Evolutionary conservation across 495 filamentous ascomycete genomes (phyloP), one percentile per base, ranked within the genome.

Genomic region (Trichocladium uniseriatum): DNA sequence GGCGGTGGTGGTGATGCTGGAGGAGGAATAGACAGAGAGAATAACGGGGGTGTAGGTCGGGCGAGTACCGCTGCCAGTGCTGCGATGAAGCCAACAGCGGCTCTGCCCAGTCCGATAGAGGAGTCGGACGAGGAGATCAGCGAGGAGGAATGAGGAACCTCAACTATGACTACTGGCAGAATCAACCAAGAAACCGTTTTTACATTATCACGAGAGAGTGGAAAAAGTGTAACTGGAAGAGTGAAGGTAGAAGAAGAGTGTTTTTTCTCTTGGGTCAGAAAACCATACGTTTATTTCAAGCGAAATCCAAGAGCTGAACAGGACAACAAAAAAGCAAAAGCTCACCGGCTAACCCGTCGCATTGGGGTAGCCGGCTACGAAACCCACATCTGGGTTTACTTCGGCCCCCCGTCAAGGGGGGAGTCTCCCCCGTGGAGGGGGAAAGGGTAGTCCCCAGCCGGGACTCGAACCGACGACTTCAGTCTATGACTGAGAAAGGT

Each of bases 111-210:
- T 16, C 18, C 19, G 18, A 5, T 34, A 14, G 45, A 40, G 37
- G 45, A 48, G 19, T 29, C 35, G 0, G 45, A 38, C 11, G 45
- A 14, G 14, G 45, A 48, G 24, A 22, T 40, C 0, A 48, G 45
- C 16, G 45, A 48, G 28, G 45, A 48, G 45, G 45, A 48, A 7
- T 48, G n/a, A n/a, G n/a, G n/a, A n/a, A n/a, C n/a, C n/a, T n/a
- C n/a, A n/a, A n/a, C n/a, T n/a, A n/a, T n/a, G n/a, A n/a, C n/a
- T n/a, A n/a, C 24, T 27, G 24, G 24, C 24, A 27, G 24, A 27
- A 27, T 8, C 24, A 27, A 27, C 24, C 24, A 27, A 27, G 24
- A 27, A 27, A 3, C 8, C 4, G 8, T 27, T 27, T 27, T 27
- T 8, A 3, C 24, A 8, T 4, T 8, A 4, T 27, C 24, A 8